Evolutionary conservation across 192 early-diverging fungal genomes (phyloP), one percentile per base, ranked within the genome.

Genomic region (Coemansia sp.): DNA sequence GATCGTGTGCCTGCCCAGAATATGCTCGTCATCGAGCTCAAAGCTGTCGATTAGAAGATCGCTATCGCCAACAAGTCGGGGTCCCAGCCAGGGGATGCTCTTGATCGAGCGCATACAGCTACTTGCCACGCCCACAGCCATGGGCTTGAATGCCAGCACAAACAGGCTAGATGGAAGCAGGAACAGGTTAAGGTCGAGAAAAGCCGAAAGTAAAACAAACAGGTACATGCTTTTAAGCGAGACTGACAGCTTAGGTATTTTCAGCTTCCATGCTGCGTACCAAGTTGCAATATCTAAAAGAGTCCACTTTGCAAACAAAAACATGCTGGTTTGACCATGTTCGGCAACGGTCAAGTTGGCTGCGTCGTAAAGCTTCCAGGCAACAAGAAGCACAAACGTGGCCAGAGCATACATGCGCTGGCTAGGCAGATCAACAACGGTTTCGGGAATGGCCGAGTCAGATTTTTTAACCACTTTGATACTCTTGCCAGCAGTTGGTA

Each of bases 1-100:
- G 40, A 83, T 77, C 12, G 81, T 83, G 51, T 83, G 81, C 3
- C 75, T 65, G 6, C 81, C 81, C 62, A 83, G 67, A 57, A 83
- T 83, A 32, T 77, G 81, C 45, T 72, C 79, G 14, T 70, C 70
- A 52, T 82, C 64, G 12, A 82, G 67, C 61, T 66, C 69, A 45
- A 82, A 82, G 28, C 60, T 67, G 33, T 82, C 73, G 30, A 82
- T 82, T 30, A 82, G 66, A 38, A 82, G 54, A 16, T 82, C 79
- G 64, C 67, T 82, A 68, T 82, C 79, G 61, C 79, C 79, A 5
- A 82, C 79, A 11, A 76, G 55, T 14, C 72, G 70, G 4, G 73
- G 73, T 0, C 79, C 79, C 17, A 82, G 48, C 49, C 60, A 48
- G n/a, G 79, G 79, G 22, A 82, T 67, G 55, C 63, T 56, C 56